Percentiles rank a stretch among this genome's conserved stretches.
Conservation (phyloP, 257 asterid genomes). For the Lithospermum erythrorhizon region DNA sequence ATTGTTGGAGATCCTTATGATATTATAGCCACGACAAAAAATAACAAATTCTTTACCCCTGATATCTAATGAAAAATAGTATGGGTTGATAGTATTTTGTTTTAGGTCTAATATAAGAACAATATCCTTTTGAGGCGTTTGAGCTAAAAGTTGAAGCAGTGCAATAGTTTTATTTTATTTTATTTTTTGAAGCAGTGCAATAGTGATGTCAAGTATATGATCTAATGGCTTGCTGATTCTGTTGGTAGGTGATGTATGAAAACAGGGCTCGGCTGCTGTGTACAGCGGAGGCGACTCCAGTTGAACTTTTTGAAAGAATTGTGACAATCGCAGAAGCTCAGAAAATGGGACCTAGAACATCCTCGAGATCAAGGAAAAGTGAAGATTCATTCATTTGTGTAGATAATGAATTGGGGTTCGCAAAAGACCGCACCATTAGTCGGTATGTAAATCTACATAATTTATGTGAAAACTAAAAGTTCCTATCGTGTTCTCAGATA, state of each 20-base stretch:
- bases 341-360: conserved; percentile 77
- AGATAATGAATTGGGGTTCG: conserved; percentile 95
- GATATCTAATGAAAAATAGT: too few species aligned
- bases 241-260: conserved; percentile 77
- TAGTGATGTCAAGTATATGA: too few species aligned
- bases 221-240: not conserved
- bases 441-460: conserved; percentile 28
- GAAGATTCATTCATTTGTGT: conserved; percentile 86
- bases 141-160: too few species aligned
- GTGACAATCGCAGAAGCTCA: conserved; percentile 80
- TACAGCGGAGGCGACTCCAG: conserved; percentile 83
- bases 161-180: too few species aligned
- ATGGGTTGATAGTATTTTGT: too few species aligned
- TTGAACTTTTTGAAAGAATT: conserved; percentile 55
- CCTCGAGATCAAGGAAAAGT: conserved; percentile 28
- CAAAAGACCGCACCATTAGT: conserved; percentile 96
- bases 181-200: too few species aligned
- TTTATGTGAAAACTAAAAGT: too few species aligned
- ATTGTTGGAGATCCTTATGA: too few species aligned
- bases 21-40: too few species aligned
- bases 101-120: not conserved
- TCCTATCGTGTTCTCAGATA: not conserved
- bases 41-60: too few species aligned
- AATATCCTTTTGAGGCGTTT: too few species aligned
- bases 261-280: conserved; percentile 69